Evolutionary conservation across 2,329 filamentous ascomycete species (phyloP), one percentile per base, ranked within the genome.

Genomic region (Sporothrix phasma): DNA sequence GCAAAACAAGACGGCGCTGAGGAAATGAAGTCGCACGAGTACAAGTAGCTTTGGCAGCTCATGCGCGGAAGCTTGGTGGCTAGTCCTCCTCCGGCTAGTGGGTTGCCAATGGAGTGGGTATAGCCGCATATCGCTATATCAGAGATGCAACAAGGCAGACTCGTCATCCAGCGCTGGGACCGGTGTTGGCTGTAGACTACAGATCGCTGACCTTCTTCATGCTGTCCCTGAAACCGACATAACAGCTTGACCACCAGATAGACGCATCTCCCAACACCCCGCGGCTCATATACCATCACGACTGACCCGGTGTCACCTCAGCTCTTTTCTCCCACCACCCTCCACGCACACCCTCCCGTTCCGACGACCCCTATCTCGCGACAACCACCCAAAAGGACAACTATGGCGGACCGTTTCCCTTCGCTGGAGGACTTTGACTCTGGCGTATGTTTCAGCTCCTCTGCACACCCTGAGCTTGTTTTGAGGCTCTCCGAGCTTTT

Each of bases 351-450:
- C 19, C 11, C 58, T 19, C 11, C 19, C 7, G 5, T 24, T 58
- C 31, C 41, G 39, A 58, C 31, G n/a, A 10, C 58, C 54, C 54
- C 54, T 43, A 29, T 64, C 24, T 49, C 61, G 59, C 63, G 26
- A 51, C 45, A n/a, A 11, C 26, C 15, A n/a, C 10, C 31, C 24
- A 13, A 34, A 62, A 53, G 51, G 51, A 63, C 66, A 72, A 78
- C 72, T 51, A 92, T 92, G 88, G 88, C 88, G 58, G 88, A 91
- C 76, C 80, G 88, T 71, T 92, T 92, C 75, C 88, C 88, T 70
- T 90, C 88, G 53, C 78, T 92, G 70, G 88, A 92, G 75, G 88
- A 92, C 72, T 89, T 92, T 73, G 86, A 89, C 74, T 82, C 82
- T 34, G 83, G 82, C 71, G 83, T 85, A 76, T 74, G 79, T 49